These are phyloP conservation scores for Rheum nobile DNA, from an alignment of 148 eudicot genomes.

Conservation along the genomic window DNA sequence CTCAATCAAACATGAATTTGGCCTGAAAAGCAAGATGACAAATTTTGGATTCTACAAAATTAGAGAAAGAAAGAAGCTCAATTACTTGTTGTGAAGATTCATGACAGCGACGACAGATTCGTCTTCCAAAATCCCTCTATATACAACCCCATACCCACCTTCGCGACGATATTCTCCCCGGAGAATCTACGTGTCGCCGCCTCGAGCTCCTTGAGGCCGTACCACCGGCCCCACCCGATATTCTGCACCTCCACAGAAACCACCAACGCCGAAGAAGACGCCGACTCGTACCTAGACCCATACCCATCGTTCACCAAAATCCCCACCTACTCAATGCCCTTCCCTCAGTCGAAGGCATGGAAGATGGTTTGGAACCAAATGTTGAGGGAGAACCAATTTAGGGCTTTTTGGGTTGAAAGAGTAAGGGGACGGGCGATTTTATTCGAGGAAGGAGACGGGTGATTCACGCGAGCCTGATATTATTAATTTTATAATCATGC, in stretches of 20 bases:
- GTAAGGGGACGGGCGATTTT: no score
- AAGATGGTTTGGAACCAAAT: no score
- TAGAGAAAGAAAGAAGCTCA: background rate
- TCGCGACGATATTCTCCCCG: constrained; percentile 62
- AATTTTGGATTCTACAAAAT: background rate
- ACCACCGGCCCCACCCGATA: constrained; percentile 91
- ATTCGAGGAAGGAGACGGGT: no score
- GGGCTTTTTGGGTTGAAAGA: no score
- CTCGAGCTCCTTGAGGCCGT: constrained; percentile 64
- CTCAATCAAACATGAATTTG: background rate
- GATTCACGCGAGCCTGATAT: no score
- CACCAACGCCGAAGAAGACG: constrained; percentile 21
- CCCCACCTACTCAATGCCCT: constrained; percentile 22
- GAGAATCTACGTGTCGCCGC: constrained; percentile 58
- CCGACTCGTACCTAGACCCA: constrained; percentile 16
- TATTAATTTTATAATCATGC: no score
- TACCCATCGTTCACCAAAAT: constrained; percentile 18
- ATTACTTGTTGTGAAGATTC: constrained; percentile 71
- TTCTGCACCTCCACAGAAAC: constrained; percentile 29
- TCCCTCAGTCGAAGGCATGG: no score
- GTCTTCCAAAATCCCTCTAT: constrained; percentile 64
- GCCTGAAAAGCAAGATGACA: background rate
- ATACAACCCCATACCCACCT: constrained; percentile 89
- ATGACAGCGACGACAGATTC: constrained; percentile 81
- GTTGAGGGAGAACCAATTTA: no score